Percentiles rank a stretch among this genome's conserved stretches.
Conservation (phyloP, 169 alveolate genomes). For the Plasmodium knowlesi region DNA sequence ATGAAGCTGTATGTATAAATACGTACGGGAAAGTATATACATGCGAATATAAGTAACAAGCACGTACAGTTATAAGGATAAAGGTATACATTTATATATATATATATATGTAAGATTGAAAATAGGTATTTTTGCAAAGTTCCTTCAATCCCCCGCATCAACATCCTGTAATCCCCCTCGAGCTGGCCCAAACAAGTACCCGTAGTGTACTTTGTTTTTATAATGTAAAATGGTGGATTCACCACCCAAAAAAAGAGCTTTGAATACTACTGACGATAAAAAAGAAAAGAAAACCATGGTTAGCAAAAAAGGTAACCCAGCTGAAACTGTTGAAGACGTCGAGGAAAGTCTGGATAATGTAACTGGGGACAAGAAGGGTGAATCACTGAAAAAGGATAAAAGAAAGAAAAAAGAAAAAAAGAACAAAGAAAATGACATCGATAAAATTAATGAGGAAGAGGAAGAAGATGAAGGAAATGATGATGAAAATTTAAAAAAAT, state of each 20-base stretch:
- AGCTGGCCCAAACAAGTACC: constrained; percentile 5
- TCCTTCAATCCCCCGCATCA: background rate
- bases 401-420: constrained; percentile 57
- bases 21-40: background rate
- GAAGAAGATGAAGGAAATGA: constrained; percentile 66
- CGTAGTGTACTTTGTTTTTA: constrained; percentile 60
- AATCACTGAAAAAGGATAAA: constrained; percentile 27
- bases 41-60: background rate
- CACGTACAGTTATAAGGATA: background rate
- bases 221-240: constrained; percentile 70
- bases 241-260: constrained; percentile 61
- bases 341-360: constrained; percentile 48
- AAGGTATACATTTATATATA: constrained; percentile 15
- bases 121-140: background rate
- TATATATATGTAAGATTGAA: background rate
- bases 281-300: constrained; percentile 56
- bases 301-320: constrained; percentile 51
- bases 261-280: constrained; percentile 45
- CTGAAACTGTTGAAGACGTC: constrained; percentile 33
- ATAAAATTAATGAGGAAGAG: constrained; percentile 31
- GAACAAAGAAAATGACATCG: constrained; percentile 46
- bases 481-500: constrained; percentile 33
- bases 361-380: constrained; percentile 31
- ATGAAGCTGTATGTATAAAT: background rate
- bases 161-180: background rate